Conservation (phyloP, 768 basidiomycete species). For the Saitozyma podzolica region DNA sequence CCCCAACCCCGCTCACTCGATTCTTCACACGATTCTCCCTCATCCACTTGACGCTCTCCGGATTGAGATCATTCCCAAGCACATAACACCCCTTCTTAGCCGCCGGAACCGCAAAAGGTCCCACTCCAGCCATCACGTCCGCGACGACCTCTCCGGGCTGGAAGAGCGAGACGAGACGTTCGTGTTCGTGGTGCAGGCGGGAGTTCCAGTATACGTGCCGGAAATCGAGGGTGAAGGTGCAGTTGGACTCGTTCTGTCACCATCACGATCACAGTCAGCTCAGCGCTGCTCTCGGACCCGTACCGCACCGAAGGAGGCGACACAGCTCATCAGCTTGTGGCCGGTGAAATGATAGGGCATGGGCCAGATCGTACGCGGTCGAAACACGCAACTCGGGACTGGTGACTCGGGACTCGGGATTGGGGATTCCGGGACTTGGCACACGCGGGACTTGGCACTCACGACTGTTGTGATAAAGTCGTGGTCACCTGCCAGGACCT, state of each 20-base stretch:
- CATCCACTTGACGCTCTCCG: conserved; percentile 77
- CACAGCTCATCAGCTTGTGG: conserved; percentile 1
- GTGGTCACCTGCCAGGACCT: conserved; percentile 85
- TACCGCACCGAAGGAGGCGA: background rate
- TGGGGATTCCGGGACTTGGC: conserved; percentile 1
- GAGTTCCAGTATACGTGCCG: conserved; percentile 98
- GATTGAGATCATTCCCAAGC: conserved; percentile 92
- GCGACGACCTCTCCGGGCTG: conserved; percentile 68
- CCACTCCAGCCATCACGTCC: conserved; percentile 96
- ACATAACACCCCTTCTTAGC: conserved; percentile 88
- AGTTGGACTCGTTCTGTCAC: conserved; percentile 76
- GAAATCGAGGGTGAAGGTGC: conserved; percentile 90
- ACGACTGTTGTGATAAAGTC: conserved; percentile 87
- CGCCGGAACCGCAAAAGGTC: conserved; percentile 91
- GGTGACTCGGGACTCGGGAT: background rate
- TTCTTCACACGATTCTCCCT: conserved; percentile 71
- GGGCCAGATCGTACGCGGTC: background rate
- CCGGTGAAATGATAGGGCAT: background rate
- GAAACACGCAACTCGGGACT: too few species aligned
- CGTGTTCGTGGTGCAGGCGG: conserved; percentile 85
- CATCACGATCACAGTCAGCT: background rate
- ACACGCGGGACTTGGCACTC: conserved; percentile 41
- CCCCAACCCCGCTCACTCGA: conserved; percentile 58
- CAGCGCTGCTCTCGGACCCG: background rate
- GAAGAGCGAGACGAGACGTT: conserved; percentile 75